Percentiles rank a stretch among this genome's conserved stretches.
phyloP scores from a whole-genome alignment of 805 yeast species.

The Tetrapisispora nanseiensis region DNA sequence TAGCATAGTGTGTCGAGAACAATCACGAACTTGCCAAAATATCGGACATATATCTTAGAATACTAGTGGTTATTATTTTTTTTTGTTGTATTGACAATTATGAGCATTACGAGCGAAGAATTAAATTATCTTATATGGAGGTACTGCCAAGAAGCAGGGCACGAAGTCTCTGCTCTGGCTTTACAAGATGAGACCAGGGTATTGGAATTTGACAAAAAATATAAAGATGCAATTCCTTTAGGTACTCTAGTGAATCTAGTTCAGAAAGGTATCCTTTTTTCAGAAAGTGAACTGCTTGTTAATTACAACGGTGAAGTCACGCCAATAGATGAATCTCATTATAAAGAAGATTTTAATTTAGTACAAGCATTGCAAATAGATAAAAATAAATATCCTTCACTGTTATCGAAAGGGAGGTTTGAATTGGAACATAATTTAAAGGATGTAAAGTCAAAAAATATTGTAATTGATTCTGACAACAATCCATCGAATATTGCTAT shows the following conservation, averaged over 20 bases:
- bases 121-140: constrained; percentile 89
- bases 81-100: no score
- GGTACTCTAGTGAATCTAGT: constrained; percentile 76
- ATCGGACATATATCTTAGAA: no score
- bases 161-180: constrained; percentile 68
- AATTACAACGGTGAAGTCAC: constrained; percentile 23
- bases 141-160: constrained; percentile 78
- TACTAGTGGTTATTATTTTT: no score
- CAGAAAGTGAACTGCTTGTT: constrained; percentile 56
- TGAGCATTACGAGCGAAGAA: constrained; percentile 78
- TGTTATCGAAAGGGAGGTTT: constrained; percentile 27
- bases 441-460: not conserved
- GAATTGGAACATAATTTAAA: constrained; percentile 17
- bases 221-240: constrained; percentile 48
- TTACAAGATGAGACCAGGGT: constrained; percentile 65
- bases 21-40: no score
- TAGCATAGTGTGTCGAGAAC: no score
- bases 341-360: constrained; percentile 36
- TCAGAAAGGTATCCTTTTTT: constrained; percentile 75
- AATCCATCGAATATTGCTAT: not conserved
- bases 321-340: constrained; percentile 17
- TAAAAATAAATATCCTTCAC: constrained; percentile 24
- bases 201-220: constrained; percentile 42
- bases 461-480: not conserved
- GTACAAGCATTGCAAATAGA: constrained; percentile 45